Percentiles rank a stretch among this genome's conserved stretches.
These are phyloP conservation scores for Mortierella sp. DNA, from an alignment of 371 early-diverging fungal species.

Conservation along the genomic window DNA sequence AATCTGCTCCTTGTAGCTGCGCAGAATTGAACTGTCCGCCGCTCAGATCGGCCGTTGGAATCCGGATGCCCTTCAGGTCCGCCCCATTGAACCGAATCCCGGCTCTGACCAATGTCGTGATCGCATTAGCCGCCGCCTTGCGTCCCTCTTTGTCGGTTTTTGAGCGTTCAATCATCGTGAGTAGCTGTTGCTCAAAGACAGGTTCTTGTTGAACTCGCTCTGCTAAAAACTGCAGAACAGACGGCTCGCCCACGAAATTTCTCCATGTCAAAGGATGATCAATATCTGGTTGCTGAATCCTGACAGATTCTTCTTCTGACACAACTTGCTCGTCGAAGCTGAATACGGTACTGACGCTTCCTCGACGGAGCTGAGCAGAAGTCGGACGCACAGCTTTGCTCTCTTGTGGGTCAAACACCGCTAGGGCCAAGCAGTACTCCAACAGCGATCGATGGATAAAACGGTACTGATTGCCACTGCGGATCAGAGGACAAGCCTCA, in stretches of 20 bases:
- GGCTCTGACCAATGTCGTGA: neutral
- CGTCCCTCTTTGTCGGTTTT: neutral
- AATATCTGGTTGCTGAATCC: neutral
- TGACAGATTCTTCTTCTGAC: neutral
- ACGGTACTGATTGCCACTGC: conserved; percentile 3
- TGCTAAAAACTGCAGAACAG: conserved; percentile 2
- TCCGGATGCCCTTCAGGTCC: neutral
- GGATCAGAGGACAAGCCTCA: neutral
- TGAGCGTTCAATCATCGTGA: neutral
- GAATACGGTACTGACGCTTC: neutral
- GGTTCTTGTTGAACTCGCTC: neutral
- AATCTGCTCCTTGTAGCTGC: conserved; percentile 1
- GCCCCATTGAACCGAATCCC: neutral
- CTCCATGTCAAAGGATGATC: neutral
- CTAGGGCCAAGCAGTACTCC: neutral
- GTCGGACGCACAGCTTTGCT: neutral
- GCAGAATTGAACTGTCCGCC: conserved; percentile 6
- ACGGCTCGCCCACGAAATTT: conserved; percentile 1
- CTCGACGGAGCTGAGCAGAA: neutral
- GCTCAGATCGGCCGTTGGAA: neutral
- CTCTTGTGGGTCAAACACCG: conserved; percentile 1
- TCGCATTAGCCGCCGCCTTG: neutral
- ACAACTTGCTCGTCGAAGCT: neutral
- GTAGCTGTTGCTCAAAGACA: neutral
- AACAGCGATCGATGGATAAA: conserved; percentile 3